Conservation (phyloP, 805 yeast genomes). For the Grigorovia transvaalensis region DNA sequence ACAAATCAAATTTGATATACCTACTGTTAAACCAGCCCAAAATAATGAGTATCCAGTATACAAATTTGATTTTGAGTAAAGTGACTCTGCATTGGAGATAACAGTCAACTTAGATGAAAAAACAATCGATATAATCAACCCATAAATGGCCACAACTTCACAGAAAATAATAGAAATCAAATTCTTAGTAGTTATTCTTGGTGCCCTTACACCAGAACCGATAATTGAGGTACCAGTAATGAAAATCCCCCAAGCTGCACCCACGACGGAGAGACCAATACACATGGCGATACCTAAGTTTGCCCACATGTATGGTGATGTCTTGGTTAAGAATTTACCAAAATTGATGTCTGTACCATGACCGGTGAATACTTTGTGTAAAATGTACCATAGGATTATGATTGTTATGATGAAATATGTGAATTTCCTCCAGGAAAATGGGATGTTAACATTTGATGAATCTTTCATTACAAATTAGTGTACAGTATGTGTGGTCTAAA, state of each 20-base stretch:
- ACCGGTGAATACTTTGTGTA: constrained; percentile 61
- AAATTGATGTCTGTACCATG: constrained; percentile 87
- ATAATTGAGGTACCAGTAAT: constrained; percentile 87
- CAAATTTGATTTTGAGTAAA: constrained; percentile 72
- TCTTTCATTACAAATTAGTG: neutral
- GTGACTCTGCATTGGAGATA: constrained; percentile 40
- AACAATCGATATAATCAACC: constrained; percentile 94
- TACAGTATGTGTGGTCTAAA: too few species aligned
- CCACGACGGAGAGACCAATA: constrained; percentile 88
- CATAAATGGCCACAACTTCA: constrained; percentile 98
- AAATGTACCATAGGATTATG: constrained; percentile 12
- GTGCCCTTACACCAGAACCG: constrained; percentile 98
- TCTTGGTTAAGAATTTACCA: constrained; percentile 72
- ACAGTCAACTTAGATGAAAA: constrained; percentile 82
- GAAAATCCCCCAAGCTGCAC: constrained; percentile 99
- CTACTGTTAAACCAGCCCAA: constrained; percentile 98
- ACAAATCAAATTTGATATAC: constrained; percentile 84
- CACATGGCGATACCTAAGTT: constrained; percentile 79
- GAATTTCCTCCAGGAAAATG: constrained; percentile 10
- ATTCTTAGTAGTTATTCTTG: constrained; percentile 94
- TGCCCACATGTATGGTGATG: constrained; percentile 98
- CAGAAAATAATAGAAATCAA: constrained; percentile 94
- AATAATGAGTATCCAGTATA: constrained; percentile 92
- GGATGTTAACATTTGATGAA: neutral
- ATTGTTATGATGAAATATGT: neutral